phyloP scores from a whole-genome alignment of 164 flowering plant genomes.

The Pachysandra terminalis region DNA sequence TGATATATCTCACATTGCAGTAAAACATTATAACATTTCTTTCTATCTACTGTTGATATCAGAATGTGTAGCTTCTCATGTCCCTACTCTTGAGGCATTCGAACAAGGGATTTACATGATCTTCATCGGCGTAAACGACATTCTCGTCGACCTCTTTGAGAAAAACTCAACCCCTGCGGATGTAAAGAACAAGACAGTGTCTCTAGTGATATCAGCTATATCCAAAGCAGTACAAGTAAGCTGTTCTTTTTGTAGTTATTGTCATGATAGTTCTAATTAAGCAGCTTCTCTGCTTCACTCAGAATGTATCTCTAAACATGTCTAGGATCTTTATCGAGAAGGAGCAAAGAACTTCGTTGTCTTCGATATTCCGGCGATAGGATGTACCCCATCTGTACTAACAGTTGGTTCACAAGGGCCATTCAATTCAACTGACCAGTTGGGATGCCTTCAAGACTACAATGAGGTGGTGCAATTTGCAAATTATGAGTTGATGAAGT shows the following conservation, averaged over 20 bases:
- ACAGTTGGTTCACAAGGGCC: constrained; percentile 14
- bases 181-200: constrained; percentile 18
- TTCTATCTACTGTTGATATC: background rate
- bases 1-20: no score
- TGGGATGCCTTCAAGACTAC: constrained; percentile 24
- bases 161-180: constrained; percentile 12
- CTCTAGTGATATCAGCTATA: constrained; percentile 16
- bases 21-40: no score
- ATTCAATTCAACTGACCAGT: constrained; percentile 21
- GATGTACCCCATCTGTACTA: constrained; percentile 16
- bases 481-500: constrained; percentile 14
- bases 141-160: background rate
- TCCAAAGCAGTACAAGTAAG: constrained; percentile 23
- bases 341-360: constrained; percentile 24
- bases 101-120: constrained; percentile 20
- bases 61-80: constrained; percentile 5
- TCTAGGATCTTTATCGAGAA: constrained; percentile 24
- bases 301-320: no score
- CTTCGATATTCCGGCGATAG: constrained; percentile 21
- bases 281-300: no score
- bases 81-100: constrained; percentile 19
- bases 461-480: constrained; percentile 16
- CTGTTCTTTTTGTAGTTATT: no score
- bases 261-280: no score
- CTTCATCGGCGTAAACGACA: constrained; percentile 21